phyloP scores from a whole-genome alignment of 169 alveolate species.

The Plasmodium malariae region DNA sequence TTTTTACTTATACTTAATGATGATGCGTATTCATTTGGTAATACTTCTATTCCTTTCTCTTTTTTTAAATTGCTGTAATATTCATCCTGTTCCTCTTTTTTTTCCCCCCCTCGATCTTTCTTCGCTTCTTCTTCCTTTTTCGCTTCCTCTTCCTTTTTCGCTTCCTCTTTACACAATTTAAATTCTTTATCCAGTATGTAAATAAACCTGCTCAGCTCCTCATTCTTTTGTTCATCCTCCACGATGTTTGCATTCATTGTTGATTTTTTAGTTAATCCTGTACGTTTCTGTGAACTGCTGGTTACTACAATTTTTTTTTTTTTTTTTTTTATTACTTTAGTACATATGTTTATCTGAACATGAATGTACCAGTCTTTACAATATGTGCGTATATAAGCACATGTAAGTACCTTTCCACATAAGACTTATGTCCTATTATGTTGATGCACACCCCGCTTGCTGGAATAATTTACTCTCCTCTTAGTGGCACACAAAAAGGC shows the following conservation, averaged over 20 bases:
- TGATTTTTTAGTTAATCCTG: too few relatives aligned
- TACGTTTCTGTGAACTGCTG: too few relatives aligned
- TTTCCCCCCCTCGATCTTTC: neutral
- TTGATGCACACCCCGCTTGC: too few relatives aligned
- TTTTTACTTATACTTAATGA: conserved; percentile 72
- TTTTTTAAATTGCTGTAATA: conserved; percentile 21
- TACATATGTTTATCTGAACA: too few relatives aligned
- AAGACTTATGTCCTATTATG: too few relatives aligned
- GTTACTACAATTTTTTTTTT: too few relatives aligned
- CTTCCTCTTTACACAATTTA: conserved; percentile 19
- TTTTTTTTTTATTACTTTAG: too few relatives aligned
- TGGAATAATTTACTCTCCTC: too few relatives aligned
- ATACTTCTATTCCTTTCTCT: conserved; percentile 57
- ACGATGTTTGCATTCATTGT: conserved; percentile 4
- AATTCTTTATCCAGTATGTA: conserved; percentile 37
- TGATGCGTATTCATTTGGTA: conserved; percentile 34
- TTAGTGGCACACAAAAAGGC: too few relatives aligned
- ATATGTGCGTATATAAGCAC: too few relatives aligned
- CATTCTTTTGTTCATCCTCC: conserved; percentile 27
- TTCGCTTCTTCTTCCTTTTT: conserved; percentile 3
- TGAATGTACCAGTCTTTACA: too few relatives aligned
- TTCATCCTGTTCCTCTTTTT: neutral
- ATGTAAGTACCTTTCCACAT: too few relatives aligned
- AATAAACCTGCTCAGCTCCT: conserved; percentile 17
- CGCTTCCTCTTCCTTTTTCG: neutral